Conservation (phyloP, 2,329 filamentous ascomycete genomes). For the Fusarium burgessii region DNA sequence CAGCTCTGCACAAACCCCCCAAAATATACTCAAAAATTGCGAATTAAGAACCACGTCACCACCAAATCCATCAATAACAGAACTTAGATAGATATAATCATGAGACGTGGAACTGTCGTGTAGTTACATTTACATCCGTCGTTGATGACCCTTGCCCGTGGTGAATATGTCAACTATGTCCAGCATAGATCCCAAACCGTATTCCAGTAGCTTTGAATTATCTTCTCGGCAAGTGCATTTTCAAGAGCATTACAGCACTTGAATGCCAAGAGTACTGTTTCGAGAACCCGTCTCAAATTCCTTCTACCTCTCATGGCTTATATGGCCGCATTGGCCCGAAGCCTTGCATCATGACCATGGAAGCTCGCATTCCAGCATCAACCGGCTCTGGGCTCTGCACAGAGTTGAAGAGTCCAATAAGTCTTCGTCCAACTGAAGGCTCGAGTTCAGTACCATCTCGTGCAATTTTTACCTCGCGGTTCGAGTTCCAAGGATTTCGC, state of each 20-base stretch:
- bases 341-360: conserved; percentile 53
- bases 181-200: conserved; percentile 40
- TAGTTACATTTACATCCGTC: conserved; percentile 30
- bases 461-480: conserved; percentile 95
- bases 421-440: conserved; percentile 78
- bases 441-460: conserved; percentile 95
- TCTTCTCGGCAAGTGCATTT: conserved; percentile 22
- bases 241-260: conserved; percentile 2
- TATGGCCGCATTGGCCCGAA: conserved; percentile 56
- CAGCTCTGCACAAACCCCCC: not conserved
- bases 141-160: conserved; percentile 18
- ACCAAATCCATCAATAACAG: not conserved
- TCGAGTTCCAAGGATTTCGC: conserved; percentile 94
- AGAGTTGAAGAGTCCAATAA: conserved; percentile 83
- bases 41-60: not conserved
- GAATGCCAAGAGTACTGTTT: conserved; percentile 19
- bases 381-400: conserved; percentile 55
- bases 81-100: conserved; percentile 24
- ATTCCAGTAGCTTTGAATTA: conserved; percentile 43
- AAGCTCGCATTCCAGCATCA: conserved; percentile 48
- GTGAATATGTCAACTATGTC: conserved; percentile 37
- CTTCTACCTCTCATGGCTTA: conserved; percentile 39
- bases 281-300: conserved; percentile 25
- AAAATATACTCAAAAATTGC: not conserved
- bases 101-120: conserved; percentile 34